Conservation (phyloP, 179 eudicot species). For the Gypsophila paniculata region DNA sequence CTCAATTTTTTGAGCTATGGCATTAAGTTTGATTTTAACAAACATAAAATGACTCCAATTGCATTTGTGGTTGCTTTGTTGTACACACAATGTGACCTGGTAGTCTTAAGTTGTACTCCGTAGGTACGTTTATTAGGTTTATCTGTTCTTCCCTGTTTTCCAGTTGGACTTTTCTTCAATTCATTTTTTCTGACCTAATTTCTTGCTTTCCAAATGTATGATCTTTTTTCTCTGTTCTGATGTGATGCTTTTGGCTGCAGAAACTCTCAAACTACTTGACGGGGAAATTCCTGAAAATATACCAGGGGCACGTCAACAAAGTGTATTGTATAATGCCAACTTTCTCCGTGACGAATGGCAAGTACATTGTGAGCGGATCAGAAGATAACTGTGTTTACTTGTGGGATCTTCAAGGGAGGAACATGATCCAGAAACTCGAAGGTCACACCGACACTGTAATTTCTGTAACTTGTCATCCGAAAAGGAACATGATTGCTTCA, state of each 20-base stretch:
- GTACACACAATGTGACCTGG: too few relatives aligned
- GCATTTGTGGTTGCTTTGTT: too few relatives aligned
- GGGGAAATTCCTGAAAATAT: conserved; percentile 70
- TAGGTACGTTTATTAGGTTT: too few relatives aligned
- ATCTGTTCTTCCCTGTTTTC: too few relatives aligned
- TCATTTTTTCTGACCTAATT: too few relatives aligned
- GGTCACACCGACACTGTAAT: conserved; percentile 85
- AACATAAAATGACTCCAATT: too few relatives aligned
- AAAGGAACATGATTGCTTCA: conserved; percentile 71
- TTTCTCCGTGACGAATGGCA: conserved; percentile 77
- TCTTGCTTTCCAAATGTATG: too few relatives aligned
- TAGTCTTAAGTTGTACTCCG: too few relatives aligned
- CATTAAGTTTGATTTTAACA: too few relatives aligned
- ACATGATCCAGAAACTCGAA: conserved; percentile 76
- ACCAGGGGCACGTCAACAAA: conserved; percentile 64
- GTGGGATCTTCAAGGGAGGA: conserved; percentile 85
- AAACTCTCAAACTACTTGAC: conserved; percentile 72
- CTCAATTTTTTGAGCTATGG: too few relatives aligned
- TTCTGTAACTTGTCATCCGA: conserved; percentile 81
- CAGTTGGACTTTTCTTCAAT: too few relatives aligned
- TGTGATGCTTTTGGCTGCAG: conserved; percentile 39
- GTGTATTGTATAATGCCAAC: conserved; percentile 65
- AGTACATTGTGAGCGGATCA: conserved; percentile 87
- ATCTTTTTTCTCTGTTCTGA: neutral
- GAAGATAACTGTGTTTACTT: conserved; percentile 80